A percentile compares a stretch with the other conserved stretches of the same genome.
phyloP scores from a whole-genome alignment of 495 filamentous ascomycete species.

The Neurospora pannonica region DNA sequence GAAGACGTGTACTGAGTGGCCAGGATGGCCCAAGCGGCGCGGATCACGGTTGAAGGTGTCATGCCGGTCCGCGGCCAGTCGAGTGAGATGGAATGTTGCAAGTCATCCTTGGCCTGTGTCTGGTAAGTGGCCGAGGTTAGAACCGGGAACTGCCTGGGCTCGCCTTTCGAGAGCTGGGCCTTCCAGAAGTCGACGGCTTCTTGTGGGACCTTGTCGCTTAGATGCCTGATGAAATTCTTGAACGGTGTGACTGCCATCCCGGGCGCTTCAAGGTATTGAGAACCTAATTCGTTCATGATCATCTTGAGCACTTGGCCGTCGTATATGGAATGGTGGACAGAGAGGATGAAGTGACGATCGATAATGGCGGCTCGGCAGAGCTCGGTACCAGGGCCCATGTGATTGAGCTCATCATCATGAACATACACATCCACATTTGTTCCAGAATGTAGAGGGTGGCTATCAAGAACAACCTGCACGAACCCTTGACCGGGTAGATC shows the following conservation, averaged over 20 bases:
- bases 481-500: neutral
- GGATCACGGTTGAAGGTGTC: conserved; percentile 22
- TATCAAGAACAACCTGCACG: neutral
- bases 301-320: conserved; percentile 51
- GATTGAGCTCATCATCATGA: neutral
- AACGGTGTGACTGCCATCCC: conserved; percentile 17
- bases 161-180: neutral
- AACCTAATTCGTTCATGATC: conserved; percentile 5
- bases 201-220: conserved; percentile 9
- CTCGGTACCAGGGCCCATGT: neutral
- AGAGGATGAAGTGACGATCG: conserved; percentile 35
- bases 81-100: neutral
- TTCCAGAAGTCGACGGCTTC: neutral
- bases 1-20: conserved; percentile 27
- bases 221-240: conserved; percentile 33
- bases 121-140: conserved; percentile 7
- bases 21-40: conserved; percentile 35
- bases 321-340: conserved; percentile 55
- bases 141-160: conserved; percentile 13
- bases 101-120: neutral
- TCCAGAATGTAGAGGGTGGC: neutral
- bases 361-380: conserved; percentile 19
- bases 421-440: neutral
- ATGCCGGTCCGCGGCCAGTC: neutral
- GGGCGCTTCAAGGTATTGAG: conserved; percentile 1